A percentile compares a stretch with the other conserved stretches of the same genome.
phyloP scores from a whole-genome alignment of 345 rosid species.

The Clarkia xantiana region DNA sequence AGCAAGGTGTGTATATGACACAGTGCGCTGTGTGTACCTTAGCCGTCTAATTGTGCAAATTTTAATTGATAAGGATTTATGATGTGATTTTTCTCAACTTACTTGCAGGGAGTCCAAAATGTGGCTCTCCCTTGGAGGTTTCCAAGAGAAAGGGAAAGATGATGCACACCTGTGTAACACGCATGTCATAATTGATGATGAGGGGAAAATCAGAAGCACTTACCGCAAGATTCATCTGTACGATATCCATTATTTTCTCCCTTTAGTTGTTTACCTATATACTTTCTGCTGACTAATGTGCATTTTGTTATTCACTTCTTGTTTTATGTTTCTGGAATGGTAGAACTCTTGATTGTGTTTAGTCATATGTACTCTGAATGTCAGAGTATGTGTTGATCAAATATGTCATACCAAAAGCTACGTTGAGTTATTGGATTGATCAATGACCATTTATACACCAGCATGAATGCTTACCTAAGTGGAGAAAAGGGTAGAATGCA shows the following conservation, averaged over 20 bases:
- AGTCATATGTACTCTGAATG: too few species aligned
- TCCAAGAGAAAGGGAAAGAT: conserved; percentile 69
- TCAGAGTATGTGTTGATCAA: too few species aligned
- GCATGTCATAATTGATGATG: conserved; percentile 68
- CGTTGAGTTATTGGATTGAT: too few species aligned
- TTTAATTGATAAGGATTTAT: neutral
- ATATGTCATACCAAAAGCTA: too few species aligned
- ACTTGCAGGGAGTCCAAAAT: conserved; percentile 50
- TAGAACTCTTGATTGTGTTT: too few species aligned
- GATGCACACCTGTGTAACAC: conserved; percentile 62
- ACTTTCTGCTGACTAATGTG: too few species aligned
- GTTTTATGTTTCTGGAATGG: too few species aligned
- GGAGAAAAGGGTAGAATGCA: too few species aligned
- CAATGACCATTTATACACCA: too few species aligned
- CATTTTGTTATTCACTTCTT: too few species aligned
- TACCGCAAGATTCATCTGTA: conserved; percentile 79
- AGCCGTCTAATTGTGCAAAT: neutral
- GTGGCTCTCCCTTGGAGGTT: conserved; percentile 93
- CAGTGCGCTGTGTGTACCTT: neutral
- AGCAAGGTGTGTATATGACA: conserved; percentile 42
- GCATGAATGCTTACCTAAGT: too few species aligned
- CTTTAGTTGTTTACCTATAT: neutral
- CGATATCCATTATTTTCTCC: conserved; percentile 5
- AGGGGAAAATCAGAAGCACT: conserved; percentile 51
- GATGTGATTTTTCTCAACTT: too few species aligned